Evolutionary conservation across 2,329 filamentous ascomycete genomes (phyloP).

Genomic region (Orbilia brochopaga): DNA sequence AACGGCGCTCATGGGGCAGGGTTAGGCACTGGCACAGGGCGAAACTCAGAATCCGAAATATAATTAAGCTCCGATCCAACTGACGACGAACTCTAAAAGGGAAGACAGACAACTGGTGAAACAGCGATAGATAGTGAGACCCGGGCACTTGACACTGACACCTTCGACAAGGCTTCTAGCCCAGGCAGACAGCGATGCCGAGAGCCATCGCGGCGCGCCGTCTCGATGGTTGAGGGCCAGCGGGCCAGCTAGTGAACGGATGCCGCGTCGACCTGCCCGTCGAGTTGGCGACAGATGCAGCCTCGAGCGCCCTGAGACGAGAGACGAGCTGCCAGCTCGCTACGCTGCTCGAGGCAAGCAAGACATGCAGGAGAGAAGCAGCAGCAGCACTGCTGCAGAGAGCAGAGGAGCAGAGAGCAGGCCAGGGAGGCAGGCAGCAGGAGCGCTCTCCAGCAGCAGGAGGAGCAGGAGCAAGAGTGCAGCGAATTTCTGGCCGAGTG

Average conservation of each 20-base stretch:
- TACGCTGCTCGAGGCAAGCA: conserved; percentile 15
- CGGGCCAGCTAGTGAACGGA: not conserved
- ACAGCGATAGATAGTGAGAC: too few relatives aligned
- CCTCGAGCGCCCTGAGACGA: not conserved
- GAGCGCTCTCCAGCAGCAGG: not conserved
- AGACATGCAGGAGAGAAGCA: conserved; percentile 28
- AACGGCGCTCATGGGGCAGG: conserved; percentile 5
- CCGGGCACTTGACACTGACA: too few relatives aligned
- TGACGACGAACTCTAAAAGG: too few relatives aligned
- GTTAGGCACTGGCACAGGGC: not conserved
- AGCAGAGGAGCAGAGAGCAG: not conserved
- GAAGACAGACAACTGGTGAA: too few relatives aligned
- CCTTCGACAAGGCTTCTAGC: too few relatives aligned
- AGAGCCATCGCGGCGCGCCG: too few relatives aligned
- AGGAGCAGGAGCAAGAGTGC: conserved; percentile 12
- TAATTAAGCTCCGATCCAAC: too few relatives aligned
- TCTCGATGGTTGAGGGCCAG: too few relatives aligned
- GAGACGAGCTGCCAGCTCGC: not conserved
- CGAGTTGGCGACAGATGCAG: not conserved
- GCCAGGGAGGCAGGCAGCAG: not conserved
- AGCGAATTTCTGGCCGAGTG: conserved; percentile 6
- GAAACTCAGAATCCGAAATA: not conserved
- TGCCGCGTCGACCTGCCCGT: not conserved
- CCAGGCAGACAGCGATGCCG: too few relatives aligned
- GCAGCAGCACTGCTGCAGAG: too few relatives aligned